These are phyloP conservation scores for Silene latifolia DNA, from an alignment of 148 eudicot genomes.

Conservation along the genomic window DNA sequence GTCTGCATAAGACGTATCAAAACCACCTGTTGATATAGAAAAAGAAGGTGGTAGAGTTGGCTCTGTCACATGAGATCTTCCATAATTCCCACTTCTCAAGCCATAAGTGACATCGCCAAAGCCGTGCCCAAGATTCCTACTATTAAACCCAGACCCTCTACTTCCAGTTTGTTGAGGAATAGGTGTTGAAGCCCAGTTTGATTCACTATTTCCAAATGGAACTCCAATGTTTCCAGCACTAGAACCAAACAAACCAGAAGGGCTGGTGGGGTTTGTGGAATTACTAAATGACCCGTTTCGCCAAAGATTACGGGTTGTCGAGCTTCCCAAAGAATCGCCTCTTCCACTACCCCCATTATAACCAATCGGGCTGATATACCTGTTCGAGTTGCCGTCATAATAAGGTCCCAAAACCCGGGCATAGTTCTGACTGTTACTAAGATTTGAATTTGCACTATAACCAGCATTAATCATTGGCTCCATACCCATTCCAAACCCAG, in stretches of 20 bases:
- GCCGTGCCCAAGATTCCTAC: slow-evolving; percentile 50
- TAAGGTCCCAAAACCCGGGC: slow-evolving; percentile 66
- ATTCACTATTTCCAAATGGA: slow-evolving; percentile 50
- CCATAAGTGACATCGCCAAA: slow-evolving; percentile 50
- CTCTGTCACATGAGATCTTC: slow-evolving; percentile 40
- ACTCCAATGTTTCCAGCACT: slow-evolving; percentile 53
- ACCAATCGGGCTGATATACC: slow-evolving; percentile 49
- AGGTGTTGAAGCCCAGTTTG: slow-evolving; percentile 51
- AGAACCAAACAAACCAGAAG: slow-evolving; percentile 46
- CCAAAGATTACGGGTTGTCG: slow-evolving; percentile 55
- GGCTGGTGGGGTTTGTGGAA: slow-evolving; percentile 29
- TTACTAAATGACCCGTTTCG: slow-evolving; percentile 52
- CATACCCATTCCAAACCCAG: slow-evolving; percentile 57
- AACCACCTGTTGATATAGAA: slow-evolving; percentile 42
- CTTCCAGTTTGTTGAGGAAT: slow-evolving; percentile 36
- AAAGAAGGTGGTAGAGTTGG: slow-evolving; percentile 39
- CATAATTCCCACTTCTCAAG: slow-evolving; percentile 43
- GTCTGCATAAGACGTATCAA: slow-evolving; percentile 60
- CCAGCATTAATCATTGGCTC: slow-evolving; percentile 51
- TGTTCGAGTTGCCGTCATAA: slow-evolving; percentile 44
- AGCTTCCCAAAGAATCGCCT: slow-evolving; percentile 33
- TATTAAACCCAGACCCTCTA: slow-evolving; percentile 40
- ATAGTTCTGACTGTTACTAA: slow-evolving; percentile 45
- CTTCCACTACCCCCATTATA: slow-evolving; percentile 24
- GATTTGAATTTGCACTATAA: slow-evolving; percentile 49